Percentiles rank a stretch among this genome's conserved stretches.
These are phyloP conservation scores for Clarireedia monteithiana DNA, from an alignment of 2,329 filamentous ascomycete species.

Conservation along the genomic window DNA sequence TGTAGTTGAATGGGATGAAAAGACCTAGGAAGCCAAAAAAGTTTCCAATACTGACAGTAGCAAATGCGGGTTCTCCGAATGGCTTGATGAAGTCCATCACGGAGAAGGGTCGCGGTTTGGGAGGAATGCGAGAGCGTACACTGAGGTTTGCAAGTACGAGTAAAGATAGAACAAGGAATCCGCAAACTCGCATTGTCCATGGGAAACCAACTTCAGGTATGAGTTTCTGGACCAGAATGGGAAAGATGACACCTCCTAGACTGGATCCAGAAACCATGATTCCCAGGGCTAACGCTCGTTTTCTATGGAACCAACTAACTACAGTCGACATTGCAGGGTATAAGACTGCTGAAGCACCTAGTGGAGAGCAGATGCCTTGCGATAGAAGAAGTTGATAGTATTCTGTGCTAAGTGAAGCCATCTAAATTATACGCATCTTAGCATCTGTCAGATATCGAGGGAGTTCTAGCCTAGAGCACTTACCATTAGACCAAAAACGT, in stretches of 20 bases:
- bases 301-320: neutral
- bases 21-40: neutral
- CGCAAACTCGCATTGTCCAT: constrained; percentile 1
- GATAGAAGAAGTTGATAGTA: constrained; percentile 48
- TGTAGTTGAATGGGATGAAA: neutral
- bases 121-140: neutral
- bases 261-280: neutral
- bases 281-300: neutral
- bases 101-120: neutral
- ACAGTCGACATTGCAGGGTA: neutral
- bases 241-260: neutral
- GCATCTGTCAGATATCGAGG: neutral
- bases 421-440: neutral
- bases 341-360: neutral
- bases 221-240: neutral
- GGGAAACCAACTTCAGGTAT: neutral
- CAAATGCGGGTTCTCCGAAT: neutral
- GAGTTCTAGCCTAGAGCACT: neutral
- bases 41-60: neutral
- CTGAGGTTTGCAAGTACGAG: neutral
- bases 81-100: constrained; percentile 1
- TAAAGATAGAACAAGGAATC: neutral
- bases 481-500: constrained; percentile 37
- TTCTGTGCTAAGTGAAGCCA: constrained; percentile 29
- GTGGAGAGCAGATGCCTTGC: constrained; percentile 42